Evolutionary conservation across 129 eudicot genomes (phyloP).

Genomic region (Chrysanthemum seticuspe): DNA sequence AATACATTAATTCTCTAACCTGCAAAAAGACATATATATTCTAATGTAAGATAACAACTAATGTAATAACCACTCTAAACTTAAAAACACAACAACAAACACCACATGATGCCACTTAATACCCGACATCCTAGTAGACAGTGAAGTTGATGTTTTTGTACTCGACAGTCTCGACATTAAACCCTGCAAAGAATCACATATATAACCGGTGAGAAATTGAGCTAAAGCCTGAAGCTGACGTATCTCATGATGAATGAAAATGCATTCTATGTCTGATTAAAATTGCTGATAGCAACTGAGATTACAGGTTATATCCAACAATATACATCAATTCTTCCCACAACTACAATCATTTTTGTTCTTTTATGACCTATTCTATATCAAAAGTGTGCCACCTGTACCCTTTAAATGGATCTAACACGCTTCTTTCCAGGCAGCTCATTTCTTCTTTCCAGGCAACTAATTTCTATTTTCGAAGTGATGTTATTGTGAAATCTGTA

Average conservation of each 20-base stretch:
- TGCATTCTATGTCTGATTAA: not conserved
- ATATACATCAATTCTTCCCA: not conserved
- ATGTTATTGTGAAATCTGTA: too few species aligned
- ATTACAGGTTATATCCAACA: not conserved
- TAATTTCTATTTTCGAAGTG: too few species aligned
- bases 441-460: too few species aligned
- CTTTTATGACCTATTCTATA: constrained; percentile 4
- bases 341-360: too few species aligned
- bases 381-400: not conserved
- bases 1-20: too few species aligned
- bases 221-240: not conserved
- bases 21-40: too few species aligned
- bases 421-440: too few species aligned
- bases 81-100: too few species aligned
- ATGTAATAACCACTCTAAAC: too few species aligned
- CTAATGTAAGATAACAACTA: too few species aligned
- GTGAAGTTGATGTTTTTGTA: constrained; percentile 61
- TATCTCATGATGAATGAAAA: constrained; percentile 6
- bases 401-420: not conserved
- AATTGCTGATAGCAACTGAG: not conserved
- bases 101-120: too few species aligned
- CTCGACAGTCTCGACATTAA: constrained; percentile 57
- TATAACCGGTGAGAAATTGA: constrained; percentile 7
- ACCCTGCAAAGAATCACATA: constrained; percentile 35
- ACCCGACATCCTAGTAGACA: constrained; percentile 62